Evolutionary conservation across 2,329 filamentous ascomycete genomes (phyloP).

Genomic region (Clonostachys solani): DNA sequence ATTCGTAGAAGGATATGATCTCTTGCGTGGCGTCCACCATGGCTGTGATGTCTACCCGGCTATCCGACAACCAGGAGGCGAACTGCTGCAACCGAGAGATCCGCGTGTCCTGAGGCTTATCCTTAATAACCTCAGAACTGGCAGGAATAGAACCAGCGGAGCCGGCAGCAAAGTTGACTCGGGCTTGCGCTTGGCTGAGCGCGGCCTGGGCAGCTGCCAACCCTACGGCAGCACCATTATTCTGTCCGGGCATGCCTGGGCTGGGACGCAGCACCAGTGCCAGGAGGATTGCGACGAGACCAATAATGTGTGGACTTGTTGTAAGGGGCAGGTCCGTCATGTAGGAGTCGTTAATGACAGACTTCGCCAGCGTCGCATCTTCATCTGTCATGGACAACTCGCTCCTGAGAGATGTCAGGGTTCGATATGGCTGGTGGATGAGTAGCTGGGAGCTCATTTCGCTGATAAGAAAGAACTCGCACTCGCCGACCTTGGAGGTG

Average conservation of each 20-base stretch:
- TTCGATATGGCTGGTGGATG: conserved; percentile 86
- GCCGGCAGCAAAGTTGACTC: conserved; percentile 6
- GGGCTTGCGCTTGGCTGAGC: conserved; percentile 37
- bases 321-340: conserved; percentile 87
- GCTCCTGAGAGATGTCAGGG: conserved; percentile 64
- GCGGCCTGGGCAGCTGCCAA: conserved; percentile 46
- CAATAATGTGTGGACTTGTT: conserved; percentile 81
- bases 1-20: conserved; percentile 83
- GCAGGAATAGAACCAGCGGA: neutral
- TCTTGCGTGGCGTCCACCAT: conserved; percentile 90
- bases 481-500: conserved; percentile 82
- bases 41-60: conserved; percentile 76
- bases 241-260: conserved; percentile 19
- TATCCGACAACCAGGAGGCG: conserved; percentile 80
- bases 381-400: conserved; percentile 72
- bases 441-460: conserved; percentile 90
- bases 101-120: conserved; percentile 47
- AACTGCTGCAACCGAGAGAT: conserved; percentile 63
- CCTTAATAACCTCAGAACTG: conserved; percentile 28
- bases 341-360: conserved; percentile 87
- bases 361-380: conserved; percentile 73
- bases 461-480: conserved; percentile 88
- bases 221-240: conserved; percentile 26
- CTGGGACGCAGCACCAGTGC: conserved; percentile 75
- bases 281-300: conserved; percentile 80